Base-by-base conservation (phyloP, 2,329 filamentous ascomycete species). In the Phialophora macrospora region DNA sequence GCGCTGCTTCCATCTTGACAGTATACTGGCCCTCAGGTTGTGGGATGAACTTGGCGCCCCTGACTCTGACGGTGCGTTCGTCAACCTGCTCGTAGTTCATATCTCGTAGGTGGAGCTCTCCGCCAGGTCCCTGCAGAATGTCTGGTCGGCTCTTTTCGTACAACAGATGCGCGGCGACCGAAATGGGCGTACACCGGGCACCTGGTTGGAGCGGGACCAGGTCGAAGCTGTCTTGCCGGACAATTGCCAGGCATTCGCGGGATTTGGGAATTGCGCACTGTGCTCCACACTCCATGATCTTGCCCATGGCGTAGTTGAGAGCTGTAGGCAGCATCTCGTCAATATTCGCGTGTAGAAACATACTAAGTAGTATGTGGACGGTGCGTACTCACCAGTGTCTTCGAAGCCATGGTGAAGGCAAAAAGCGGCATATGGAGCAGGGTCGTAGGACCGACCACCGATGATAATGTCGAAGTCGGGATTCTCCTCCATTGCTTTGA, bases 61-160 rank as follows among this genome's bases (percentile, higher is more conserved):
- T 71, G 0, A 82, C 79, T 17, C 80, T 76, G 1, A 69, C 65
- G 2, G 65, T 65, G 2, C 64, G 64, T 24, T 80, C 80, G 0
- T 72, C 69, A 4, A 83, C 20, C 67, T 83, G 78, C 64, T 81
- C 76, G 64, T 84, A 85, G 1, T 69, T 76, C 2, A 80, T 75
- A 0, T 73, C 56, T 0, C 74, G 74, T 0, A 85, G 72, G 46
- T 82, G 74, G 0, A 85, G 74, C 14, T 74, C 72, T 0, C 83
- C 84, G 9, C 1, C 83, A 0, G 83, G 84, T 0, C 84, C 84
- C 3, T 74, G 66, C 2, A 85, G 70, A 1, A 82, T 70, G 68
- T 85, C 83, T 0, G 84, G 83, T n/a, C 83, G 72, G 0, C 77
- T 77, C 63, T 85, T 85, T 74, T 85, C 84, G 57, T 85, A 85